Evolutionary conservation across 768 basidiomycete genomes (phyloP).

Genomic region (Lactarius tabidus): DNA sequence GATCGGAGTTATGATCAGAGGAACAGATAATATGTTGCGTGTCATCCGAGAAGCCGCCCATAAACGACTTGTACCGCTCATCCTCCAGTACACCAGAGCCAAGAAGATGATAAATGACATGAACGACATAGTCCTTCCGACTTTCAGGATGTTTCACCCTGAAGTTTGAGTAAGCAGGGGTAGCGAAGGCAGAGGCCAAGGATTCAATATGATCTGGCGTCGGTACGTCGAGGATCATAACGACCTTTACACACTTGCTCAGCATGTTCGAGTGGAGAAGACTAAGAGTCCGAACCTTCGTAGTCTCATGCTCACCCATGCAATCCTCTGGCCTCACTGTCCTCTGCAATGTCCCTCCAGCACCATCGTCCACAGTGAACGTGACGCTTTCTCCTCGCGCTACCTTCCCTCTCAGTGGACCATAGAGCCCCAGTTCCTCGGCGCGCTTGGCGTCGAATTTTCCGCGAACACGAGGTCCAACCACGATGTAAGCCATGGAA

Average conservation of each 20-base stretch:
- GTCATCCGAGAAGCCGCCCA: slow-evolving; percentile 57
- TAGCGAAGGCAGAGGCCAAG: slow-evolving; percentile 45
- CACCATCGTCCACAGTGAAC: slow-evolving; percentile 46
- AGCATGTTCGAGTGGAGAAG: slow-evolving; percentile 3
- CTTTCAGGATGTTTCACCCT: slow-evolving; percentile 41
- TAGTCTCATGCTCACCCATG: slow-evolving; percentile 48
- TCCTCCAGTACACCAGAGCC: slow-evolving; percentile 70
- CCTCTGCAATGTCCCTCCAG: slow-evolving; percentile 41
- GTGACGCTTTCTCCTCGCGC: slow-evolving; percentile 61
- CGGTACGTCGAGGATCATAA: slow-evolving; percentile 72
- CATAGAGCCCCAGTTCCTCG: slow-evolving; percentile 58
- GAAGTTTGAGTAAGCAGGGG: slow-evolving; percentile 46
- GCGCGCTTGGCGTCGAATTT: slow-evolving; percentile 75
- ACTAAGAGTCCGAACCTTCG: slow-evolving; percentile 37
- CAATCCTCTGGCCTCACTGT: slow-evolving; percentile 59
- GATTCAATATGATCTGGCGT: slow-evolving; percentile 51
- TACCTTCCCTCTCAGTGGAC: slow-evolving; percentile 56
- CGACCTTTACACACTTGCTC: slow-evolving; percentile 39
- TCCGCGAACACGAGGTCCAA: slow-evolving; percentile 45
- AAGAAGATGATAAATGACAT: slow-evolving; percentile 65
- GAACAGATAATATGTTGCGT: slow-evolving; percentile 77
- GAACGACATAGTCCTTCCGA: slow-evolving; percentile 43
- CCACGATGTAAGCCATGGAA: slow-evolving; percentile 37
- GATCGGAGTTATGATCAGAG: slow-evolving; percentile 54
- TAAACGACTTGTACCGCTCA: slow-evolving; percentile 63